Conservation (phyloP, 106 monocot genomes). For the Triglochin maritima region DNA sequence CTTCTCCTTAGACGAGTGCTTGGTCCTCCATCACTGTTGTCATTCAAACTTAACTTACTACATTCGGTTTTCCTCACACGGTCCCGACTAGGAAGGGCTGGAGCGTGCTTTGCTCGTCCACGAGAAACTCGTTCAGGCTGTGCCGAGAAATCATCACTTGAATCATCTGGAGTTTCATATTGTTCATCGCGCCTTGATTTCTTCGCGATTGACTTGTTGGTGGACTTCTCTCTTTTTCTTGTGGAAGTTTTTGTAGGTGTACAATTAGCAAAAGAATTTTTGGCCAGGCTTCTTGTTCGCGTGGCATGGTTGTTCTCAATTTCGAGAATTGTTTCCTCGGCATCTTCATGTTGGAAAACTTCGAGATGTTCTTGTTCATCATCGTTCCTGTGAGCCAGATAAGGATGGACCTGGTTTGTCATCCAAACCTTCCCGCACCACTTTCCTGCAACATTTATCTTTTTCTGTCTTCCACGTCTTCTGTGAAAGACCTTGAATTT, state of each 20-base stretch:
- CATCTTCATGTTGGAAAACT: background rate
- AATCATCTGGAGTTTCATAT: slow-evolving; percentile 3
- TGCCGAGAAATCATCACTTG: slow-evolving; percentile 13
- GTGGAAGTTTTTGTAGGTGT: slow-evolving; percentile 9
- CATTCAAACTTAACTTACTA: slow-evolving; percentile 7
- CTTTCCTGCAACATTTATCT: slow-evolving; percentile 46
- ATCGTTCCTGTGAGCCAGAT: slow-evolving; percentile 22
- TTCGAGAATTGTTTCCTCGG: slow-evolving; percentile 11
- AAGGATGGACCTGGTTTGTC: slow-evolving; percentile 78
- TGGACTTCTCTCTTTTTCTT: slow-evolving; percentile 32
- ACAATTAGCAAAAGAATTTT: slow-evolving; percentile 1
- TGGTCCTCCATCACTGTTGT: slow-evolving; percentile 28
- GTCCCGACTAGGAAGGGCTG: background rate
- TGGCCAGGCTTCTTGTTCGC: background rate
- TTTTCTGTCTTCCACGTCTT: slow-evolving; percentile 45
- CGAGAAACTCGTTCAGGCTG: slow-evolving; percentile 23
- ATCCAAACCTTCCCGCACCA: slow-evolving; percentile 94
- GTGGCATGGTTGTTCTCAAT: slow-evolving; percentile 1
- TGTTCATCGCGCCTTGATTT: slow-evolving; percentile 9
- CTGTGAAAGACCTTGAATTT: slow-evolving; percentile 23
- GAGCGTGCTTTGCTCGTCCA: background rate
- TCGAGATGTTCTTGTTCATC: slow-evolving; percentile 7
- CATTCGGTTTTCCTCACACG: background rate
- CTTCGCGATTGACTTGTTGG: slow-evolving; percentile 18
- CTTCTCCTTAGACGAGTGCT: slow-evolving; percentile 16